A percentile compares a stretch with the other conserved stretches of the same genome.
Evolutionary conservation across 345 rosid species (phyloP).

Genomic region (Salix brachista): DNA sequence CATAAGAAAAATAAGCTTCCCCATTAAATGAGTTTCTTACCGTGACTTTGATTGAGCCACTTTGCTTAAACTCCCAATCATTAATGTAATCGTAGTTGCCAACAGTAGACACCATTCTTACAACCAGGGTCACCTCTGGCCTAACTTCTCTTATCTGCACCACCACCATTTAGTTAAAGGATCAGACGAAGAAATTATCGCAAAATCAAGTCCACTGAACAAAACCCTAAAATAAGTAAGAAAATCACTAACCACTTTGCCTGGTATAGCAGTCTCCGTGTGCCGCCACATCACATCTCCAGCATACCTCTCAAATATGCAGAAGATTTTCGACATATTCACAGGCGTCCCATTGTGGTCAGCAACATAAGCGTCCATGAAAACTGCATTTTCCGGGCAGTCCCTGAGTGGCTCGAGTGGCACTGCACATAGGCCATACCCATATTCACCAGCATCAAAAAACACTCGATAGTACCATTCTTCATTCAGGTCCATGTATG

Average conservation of each 20-base stretch:
- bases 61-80: slow-evolving; percentile 2
- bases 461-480: not conserved
- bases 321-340: not conserved
- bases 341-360: not conserved
- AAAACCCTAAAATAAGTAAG: not conserved
- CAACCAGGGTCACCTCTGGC: slow-evolving; percentile 44
- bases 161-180: not conserved
- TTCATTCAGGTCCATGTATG: not conserved
- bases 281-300: slow-evolving; percentile 1
- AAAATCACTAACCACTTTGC: not conserved
- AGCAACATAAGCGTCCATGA: not conserved
- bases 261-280: not conserved
- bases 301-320: not conserved
- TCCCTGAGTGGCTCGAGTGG: not conserved
- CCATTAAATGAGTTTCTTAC: not conserved
- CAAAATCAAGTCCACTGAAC: not conserved
- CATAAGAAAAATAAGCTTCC: not conserved
- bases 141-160: slow-evolving; percentile 45
- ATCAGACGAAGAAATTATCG: not conserved
- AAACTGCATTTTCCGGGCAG: not conserved
- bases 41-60: slow-evolving; percentile 37
- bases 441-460: not conserved
- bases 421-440: not conserved
- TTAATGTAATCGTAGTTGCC: not conserved
- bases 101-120: slow-evolving; percentile 38